Conservation (phyloP, 345 rosid genomes). For the Hypericum androsaemum region DNA sequence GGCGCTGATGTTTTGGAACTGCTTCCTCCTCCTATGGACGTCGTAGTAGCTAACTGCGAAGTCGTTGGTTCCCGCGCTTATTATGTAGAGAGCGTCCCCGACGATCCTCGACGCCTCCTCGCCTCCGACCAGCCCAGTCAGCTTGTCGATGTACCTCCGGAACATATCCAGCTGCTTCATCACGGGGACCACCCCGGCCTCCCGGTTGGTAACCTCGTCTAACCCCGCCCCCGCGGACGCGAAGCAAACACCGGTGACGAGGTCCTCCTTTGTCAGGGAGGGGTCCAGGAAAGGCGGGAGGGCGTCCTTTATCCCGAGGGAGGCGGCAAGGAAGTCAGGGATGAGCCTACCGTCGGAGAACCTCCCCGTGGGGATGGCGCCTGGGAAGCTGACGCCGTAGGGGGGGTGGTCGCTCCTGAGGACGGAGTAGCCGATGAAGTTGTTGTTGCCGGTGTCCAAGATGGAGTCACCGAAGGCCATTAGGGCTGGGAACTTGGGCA, state of each 20-base stretch:
- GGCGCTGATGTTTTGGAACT: conserved; percentile 20
- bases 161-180: conserved; percentile 34
- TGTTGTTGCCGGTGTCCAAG: conserved; percentile 36
- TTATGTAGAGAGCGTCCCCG: conserved; percentile 27
- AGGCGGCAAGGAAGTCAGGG: conserved; percentile 35
- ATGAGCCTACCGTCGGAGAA: conserved; percentile 37
- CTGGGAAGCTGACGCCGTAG: conserved; percentile 34
- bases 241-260: conserved; percentile 31
- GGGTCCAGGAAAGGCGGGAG: conserved; percentile 41
- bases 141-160: conserved; percentile 25
- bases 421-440: conserved; percentile 12
- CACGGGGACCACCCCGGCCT: conserved; percentile 21
- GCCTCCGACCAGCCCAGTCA: conserved; percentile 23
- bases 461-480: conserved; percentile 9
- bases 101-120: conserved; percentile 30
- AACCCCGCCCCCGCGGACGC: conserved; percentile 38
- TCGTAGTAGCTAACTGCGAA: conserved; percentile 34
- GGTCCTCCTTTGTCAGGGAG: conserved; percentile 13
- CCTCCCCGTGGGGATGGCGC: conserved; percentile 33
- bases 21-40: conserved; percentile 22
- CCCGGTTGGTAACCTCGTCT: conserved; percentile 22
- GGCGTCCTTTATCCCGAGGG: conserved; percentile 27
- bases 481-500: too few relatives aligned
- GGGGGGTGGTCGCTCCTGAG: conserved; percentile 27
- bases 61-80: conserved; percentile 63